These are phyloP conservation scores for Barnettozyma siamensis DNA, from an alignment of 805 yeast species.

Conservation along the genomic window DNA sequence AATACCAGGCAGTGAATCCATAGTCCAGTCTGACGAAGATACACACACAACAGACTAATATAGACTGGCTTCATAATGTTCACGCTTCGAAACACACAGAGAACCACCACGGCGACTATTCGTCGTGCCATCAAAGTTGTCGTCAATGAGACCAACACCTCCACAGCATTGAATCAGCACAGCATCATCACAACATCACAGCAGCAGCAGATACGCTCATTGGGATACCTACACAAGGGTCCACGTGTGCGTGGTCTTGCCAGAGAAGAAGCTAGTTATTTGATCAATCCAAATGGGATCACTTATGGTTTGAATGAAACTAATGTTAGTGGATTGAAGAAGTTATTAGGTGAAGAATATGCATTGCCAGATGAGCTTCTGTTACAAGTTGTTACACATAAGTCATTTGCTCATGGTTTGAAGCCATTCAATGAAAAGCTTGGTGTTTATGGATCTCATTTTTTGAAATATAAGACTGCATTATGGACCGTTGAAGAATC, in stretches of 20 bases:
- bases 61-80: conserved; percentile 12
- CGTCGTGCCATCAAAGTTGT: no score
- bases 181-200: conserved; percentile 2
- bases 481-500: conserved; percentile 25
- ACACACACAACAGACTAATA: no score
- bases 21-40: no score
- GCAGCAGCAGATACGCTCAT: conserved; percentile 20
- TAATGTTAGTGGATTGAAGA: conserved; percentile 44
- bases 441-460: conserved; percentile 62
- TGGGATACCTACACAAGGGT: conserved; percentile 37
- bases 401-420: conserved; percentile 88
- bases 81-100: conserved; percentile 12
- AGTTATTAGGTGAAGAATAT: conserved; percentile 44
- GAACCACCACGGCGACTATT: neutral
- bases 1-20: no score
- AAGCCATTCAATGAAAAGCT: conserved; percentile 87
- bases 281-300: conserved; percentile 43
- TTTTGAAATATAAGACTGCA: conserved; percentile 41
- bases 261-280: conserved; percentile 59
- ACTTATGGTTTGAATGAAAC: conserved; percentile 47
- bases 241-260: conserved; percentile 65
- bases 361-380: conserved; percentile 54
- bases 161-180: no score
- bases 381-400: conserved; percentile 84
- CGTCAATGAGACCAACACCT: neutral